A percentile compares a stretch with the other conserved stretches of the same genome.
phyloP scores from a whole-genome alignment of 257 asterid species.

The Jaltomata sinuosa region DNA sequence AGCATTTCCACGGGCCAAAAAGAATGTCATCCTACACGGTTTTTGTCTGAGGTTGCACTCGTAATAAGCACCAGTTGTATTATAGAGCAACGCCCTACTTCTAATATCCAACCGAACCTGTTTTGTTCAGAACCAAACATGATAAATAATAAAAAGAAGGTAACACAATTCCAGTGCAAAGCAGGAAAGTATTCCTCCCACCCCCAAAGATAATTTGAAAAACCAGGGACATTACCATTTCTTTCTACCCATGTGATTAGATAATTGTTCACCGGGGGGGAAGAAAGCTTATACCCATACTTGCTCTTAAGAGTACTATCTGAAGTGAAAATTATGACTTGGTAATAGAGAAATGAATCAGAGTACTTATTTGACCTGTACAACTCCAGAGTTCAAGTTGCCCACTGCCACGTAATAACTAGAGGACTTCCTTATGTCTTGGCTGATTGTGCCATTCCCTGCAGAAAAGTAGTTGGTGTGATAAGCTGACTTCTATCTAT shows the following conservation, averaged over 20 bases:
- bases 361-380: slow-evolving; percentile 31
- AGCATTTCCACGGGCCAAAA: slow-evolving; percentile 28
- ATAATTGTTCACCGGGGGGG: not conserved
- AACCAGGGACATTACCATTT: not conserved
- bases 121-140: not conserved
- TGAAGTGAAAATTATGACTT: not conserved
- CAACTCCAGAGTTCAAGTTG: slow-evolving; percentile 48
- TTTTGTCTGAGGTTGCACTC: slow-evolving; percentile 40
- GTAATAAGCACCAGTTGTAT: slow-evolving; percentile 52
- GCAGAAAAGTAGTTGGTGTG: slow-evolving; percentile 16
- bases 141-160: not conserved
- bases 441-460: slow-evolving; percentile 64
- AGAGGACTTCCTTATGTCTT: slow-evolving; percentile 39
- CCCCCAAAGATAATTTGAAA: not conserved
- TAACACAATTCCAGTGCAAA: not conserved
- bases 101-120: slow-evolving; percentile 51
- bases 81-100: slow-evolving; percentile 35
- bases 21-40: slow-evolving; percentile 40
- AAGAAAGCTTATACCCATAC: not conserved
- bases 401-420: slow-evolving; percentile 60
- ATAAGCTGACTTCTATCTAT: not conserved
- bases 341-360: not conserved
- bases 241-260: not conserved
- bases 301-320: not conserved
- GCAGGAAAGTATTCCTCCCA: not conserved